A percentile compares a stretch with the other conserved stretches of the same genome.
These are phyloP conservation scores for Sphagnurus paluster DNA, from an alignment of 1,284 basidiomycete species.

Conservation along the genomic window DNA sequence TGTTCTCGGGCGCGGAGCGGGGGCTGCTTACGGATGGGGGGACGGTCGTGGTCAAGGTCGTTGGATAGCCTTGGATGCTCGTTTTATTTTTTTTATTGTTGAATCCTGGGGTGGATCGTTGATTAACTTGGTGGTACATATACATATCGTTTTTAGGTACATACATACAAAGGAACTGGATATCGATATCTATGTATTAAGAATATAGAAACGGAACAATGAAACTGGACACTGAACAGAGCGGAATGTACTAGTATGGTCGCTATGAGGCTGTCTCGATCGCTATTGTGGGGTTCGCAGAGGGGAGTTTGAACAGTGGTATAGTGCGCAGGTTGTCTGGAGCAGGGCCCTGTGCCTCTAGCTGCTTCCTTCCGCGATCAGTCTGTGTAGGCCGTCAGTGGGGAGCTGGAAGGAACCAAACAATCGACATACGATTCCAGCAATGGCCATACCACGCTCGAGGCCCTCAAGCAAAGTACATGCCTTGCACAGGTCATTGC, in stretches of 20 bases:
- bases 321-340: slow-evolving; percentile 66
- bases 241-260: too few species aligned
- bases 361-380: slow-evolving; percentile 60
- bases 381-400: slow-evolving; percentile 41
- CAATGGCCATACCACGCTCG: slow-evolving; percentile 77
- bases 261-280: slow-evolving; percentile 34
- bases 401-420: slow-evolving; percentile 11
- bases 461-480: slow-evolving; percentile 89
- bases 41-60: slow-evolving; percentile 38
- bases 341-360: slow-evolving; percentile 58
- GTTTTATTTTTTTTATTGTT: neutral
- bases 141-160: slow-evolving; percentile 3
- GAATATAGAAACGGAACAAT: neutral
- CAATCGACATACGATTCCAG: slow-evolving; percentile 58
- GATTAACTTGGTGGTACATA: slow-evolving; percentile 2
- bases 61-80: slow-evolving; percentile 20
- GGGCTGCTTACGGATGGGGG: slow-evolving; percentile 36
- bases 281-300: slow-evolving; percentile 33
- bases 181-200: neutral
- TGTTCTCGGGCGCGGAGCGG: slow-evolving; percentile 34
- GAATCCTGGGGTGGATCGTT: neutral
- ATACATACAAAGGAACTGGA: neutral
- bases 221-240: too few species aligned
- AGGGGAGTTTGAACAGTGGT: slow-evolving; percentile 53
- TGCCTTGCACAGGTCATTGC: slow-evolving; percentile 91